phyloP scores from a whole-genome alignment of 2,329 filamentous ascomycete genomes.

The Calcarisporium arbuscula region DNA sequence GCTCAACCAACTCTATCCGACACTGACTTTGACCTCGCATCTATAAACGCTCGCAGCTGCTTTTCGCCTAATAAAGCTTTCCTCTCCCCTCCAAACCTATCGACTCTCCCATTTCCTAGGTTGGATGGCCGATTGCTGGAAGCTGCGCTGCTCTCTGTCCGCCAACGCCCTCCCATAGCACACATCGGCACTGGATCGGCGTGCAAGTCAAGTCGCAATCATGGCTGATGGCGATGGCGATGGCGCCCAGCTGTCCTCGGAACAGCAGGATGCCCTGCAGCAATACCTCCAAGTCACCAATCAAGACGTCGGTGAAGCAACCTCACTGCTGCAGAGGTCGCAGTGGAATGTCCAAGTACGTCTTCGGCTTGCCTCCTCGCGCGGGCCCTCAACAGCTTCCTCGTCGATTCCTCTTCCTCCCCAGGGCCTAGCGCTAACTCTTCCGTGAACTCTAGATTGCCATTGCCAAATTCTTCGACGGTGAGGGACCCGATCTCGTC shows the following conservation, averaged over 20 bases:
- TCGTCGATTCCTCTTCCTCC: not conserved
- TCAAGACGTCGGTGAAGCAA: conserved; percentile 68
- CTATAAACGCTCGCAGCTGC: no score
- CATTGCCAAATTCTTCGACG: conserved; percentile 96
- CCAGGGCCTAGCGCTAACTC: not conserved
- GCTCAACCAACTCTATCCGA: no score
- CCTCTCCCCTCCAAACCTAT: no score
- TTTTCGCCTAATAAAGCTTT: no score
- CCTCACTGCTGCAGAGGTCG: conserved; percentile 73
- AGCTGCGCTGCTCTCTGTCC: no score
- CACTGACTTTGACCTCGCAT: no score
- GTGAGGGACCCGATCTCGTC: conserved; percentile 76
- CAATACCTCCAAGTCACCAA: conserved; percentile 86
- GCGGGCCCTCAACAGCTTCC: not conserved
- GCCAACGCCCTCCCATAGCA: no score
- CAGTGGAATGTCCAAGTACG: conserved; percentile 92
- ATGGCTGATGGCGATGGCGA: conserved; percentile 38
- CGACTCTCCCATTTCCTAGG: no score
- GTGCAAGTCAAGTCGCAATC: conserved; percentile 7
- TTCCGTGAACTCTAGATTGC: conserved; percentile 59
- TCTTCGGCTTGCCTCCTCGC: not conserved
- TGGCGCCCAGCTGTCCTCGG: conserved; percentile 63
- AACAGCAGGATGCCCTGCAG: conserved; percentile 77
- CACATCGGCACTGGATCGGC: no score
- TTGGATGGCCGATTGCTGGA: no score